Evolutionary conservation across 805 yeast species (phyloP), one percentile per base, ranked within the genome.

Genomic region (Kazachstania viticola): DNA sequence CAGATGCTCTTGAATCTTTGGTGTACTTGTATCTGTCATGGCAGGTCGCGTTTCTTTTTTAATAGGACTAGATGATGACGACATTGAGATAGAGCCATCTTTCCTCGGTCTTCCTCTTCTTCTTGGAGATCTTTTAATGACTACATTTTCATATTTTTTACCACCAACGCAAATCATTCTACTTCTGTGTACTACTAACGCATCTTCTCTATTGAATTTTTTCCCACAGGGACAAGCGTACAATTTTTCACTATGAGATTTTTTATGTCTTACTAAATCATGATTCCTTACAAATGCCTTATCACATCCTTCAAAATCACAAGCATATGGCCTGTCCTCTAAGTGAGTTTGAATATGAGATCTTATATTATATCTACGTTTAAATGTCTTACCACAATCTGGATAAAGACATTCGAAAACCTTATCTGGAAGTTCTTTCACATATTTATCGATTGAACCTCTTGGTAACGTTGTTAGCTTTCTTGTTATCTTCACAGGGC

Each of bases 271-370:
- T 38, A 84, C 71, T 43, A 91, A 64, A 58, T 91, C 99, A 50
- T 91, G 98, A 39, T 88, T 95, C 40, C 99, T 69, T 16, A 91
- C 99, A 61, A 91, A 91, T 21, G 82, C 72, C 43, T 87, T 82
- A 4, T 72, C 70, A 57, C 99, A 91, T 26, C 66, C 65, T 4
- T 61, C 62, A 25, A 44, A 44, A 17, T 63, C 65, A 60, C 99
- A 91, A 0, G 67, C 62, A 57, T 83, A 88, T 1, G 99, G 99
- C 41, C 96, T 65, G 56, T 91, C 97, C 51, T 88, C 77, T 30
- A 91, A 60, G 62, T 91, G 99, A 0, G 98, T 91, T 52, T 91
- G 98, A 34, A 91, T 85, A 54, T 91, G 99, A 0, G 95, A 83
- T 41, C 97, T 65, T 11, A 84, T 82, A 48, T 91, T 91, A 59